A percentile compares a stretch with the other conserved stretches of the same genome.
Evolutionary conservation across 805 yeast species (phyloP).

Genomic region (Kodamaea leandrae): DNA sequence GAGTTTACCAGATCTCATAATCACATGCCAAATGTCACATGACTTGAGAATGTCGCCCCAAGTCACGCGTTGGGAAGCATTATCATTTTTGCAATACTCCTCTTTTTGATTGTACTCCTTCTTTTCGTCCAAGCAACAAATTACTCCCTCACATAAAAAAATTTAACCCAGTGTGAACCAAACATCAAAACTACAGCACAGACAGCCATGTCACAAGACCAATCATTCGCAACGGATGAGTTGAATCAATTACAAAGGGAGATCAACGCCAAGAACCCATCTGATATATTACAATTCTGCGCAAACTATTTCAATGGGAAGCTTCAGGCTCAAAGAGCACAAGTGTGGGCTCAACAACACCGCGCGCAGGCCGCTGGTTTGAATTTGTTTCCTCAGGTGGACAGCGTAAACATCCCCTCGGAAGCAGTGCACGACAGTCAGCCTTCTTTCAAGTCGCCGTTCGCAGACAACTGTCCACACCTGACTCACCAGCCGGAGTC

Average conservation of each 20-base stretch:
- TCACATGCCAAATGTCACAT: neutral
- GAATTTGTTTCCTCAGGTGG: conserved; percentile 41
- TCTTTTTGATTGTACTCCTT: neutral
- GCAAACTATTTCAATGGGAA: conserved; percentile 66
- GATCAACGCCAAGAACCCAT: conserved; percentile 50
- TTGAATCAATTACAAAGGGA: conserved; percentile 63
- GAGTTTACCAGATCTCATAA: too few relatives aligned
- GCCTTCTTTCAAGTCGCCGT: conserved; percentile 59
- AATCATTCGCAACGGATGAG: conserved; percentile 40
- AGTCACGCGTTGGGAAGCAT: neutral
- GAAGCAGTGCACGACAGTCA: conserved; percentile 33
- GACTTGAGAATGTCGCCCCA: neutral
- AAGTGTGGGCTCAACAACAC: conserved; percentile 49
- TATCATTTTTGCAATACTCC: neutral
- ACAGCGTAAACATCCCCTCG: conserved; percentile 29
- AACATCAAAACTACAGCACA: neutral
- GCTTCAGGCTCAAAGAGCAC: conserved; percentile 56
- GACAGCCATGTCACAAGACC: conserved; percentile 13
- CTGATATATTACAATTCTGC: conserved; percentile 71
- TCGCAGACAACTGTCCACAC: conserved; percentile 64
- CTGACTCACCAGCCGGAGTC: conserved; percentile 30
- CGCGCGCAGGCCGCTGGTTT: conserved; percentile 52
- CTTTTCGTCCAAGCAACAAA: conserved; percentile 3
- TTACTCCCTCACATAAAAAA: neutral
- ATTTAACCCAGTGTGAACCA: neutral